Evolutionary conservation across 2,329 filamentous ascomycete species (phyloP), one percentile per base, ranked within the genome.

Genomic region (Colletotrichum falcatum): DNA sequence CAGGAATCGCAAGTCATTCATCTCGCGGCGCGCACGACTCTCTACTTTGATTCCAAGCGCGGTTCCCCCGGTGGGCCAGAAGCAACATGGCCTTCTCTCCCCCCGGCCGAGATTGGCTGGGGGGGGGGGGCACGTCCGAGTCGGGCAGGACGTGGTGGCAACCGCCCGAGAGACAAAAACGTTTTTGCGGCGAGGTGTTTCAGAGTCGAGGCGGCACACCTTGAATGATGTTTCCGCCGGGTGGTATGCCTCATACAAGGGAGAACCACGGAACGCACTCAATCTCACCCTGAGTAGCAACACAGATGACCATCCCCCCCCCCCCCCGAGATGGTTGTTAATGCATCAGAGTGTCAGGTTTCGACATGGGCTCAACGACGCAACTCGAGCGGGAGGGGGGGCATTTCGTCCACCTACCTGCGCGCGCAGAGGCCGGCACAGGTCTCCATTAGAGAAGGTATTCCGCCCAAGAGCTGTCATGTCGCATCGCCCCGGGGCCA

Each of bases 401-500:
- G 44, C 11, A 16, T 51, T 28, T 35, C n/a, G 18, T 46, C 12
- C 4, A 35, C 14, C 14, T 37, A 7, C 26, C 9, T 16, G 55
- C 16, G 16, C 42, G 39, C 20, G 56, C 59, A n/a, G n/a, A n/a
- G n/a, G n/a, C n/a, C n/a, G n/a, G 23, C 30, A 8, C 37, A 7
- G 14, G 30, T 12, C 16, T 14, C 30, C 16, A 26, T 14, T 20
- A 30, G 49, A 9, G 2, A 11, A n/a, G 12, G 7, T 5, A 1
- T 5, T 5, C 23, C 12, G 18, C 37, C 58, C 44, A 37, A 51
- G 44, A n/a, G 20, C 44, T 49, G 64, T 59, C 58, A 46, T 35
- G 58, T 54, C 44, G 37, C 51, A 70, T 67, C 64, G 23, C 6
- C 64, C 12, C 30, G 48, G n/a, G n/a, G 64, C 44, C 44, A 55